These are phyloP conservation scores for Termitomyces sp. DNA, from an alignment of 768 basidiomycete genomes.

Conservation along the genomic window DNA sequence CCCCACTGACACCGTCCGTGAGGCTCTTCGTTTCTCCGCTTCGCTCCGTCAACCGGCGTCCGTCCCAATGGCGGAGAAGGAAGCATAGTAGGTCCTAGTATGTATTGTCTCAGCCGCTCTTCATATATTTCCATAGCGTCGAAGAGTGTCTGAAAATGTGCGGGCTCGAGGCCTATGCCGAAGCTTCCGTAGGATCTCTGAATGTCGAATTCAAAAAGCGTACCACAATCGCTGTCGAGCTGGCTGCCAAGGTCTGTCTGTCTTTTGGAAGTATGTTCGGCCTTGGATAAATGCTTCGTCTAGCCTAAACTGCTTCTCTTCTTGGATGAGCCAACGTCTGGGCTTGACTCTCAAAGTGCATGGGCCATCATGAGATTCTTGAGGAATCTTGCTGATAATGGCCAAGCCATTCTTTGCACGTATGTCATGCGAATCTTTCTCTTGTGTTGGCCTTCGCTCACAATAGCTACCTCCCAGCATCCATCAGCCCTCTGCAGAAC, in stretches of 20 bases:
- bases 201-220: constrained; percentile 47
- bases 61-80: constrained; percentile 64
- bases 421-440: constrained; percentile 22
- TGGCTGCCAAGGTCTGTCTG: constrained; percentile 67
- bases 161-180: constrained; percentile 53
- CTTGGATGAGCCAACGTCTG: constrained; percentile 86
- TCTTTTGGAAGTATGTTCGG: background rate
- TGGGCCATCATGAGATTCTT: constrained; percentile 80
- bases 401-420: constrained; percentile 91
- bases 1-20: constrained; percentile 69
- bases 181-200: constrained; percentile 58
- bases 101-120: background rate
- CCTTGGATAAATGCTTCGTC: background rate
- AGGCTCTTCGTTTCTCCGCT: constrained; percentile 78
- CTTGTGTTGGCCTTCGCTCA: background rate
- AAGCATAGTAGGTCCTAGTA: constrained; percentile 56
- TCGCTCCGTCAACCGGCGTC: constrained; percentile 67
- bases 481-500: constrained; percentile 70
- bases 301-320: constrained; percentile 78
- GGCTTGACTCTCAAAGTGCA: constrained; percentile 81
- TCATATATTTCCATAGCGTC: constrained; percentile 20
- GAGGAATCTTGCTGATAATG: constrained; percentile 67
- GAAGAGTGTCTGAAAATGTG: constrained; percentile 56
- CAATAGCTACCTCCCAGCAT: background rate
- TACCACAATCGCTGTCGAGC: constrained; percentile 53